Base-by-base conservation (phyloP, 306 rosid genomes). In the Luffa aegyptiaca region DNA sequence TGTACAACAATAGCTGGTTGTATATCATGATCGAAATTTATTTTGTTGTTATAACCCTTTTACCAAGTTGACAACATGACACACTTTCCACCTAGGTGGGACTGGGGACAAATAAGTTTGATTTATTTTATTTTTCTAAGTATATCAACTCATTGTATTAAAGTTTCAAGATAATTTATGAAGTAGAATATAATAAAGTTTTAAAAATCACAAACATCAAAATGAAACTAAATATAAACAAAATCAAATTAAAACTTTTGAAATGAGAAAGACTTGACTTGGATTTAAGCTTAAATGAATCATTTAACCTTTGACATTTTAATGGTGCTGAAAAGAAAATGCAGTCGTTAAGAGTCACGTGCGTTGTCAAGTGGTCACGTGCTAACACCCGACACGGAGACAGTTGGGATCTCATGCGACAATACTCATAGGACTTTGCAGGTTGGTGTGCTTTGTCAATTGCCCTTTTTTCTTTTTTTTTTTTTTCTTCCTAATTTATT, bases 321-420 rank as follows among this genome's bases (percentile, higher is more conserved):
- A 63, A 63, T 31, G 20, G 36, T 3, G 44, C 18, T 13, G 14
- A 8, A 42, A 36, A 37, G 51, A 37, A 66, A 66, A 11, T 39
- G 49, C 33, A 39, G 74, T 8, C 8, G n/a, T 70, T 2, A 46
- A 45, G 6, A 5, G 61, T 49, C 78, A 73, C 78, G 78, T 73
- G 78, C 78, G 45, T 4, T 33, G 45, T 31, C 26, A 73, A 49
- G 77, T 73, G 61, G 16, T 26, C 78, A 74, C 78, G 78, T 81
- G 85, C 18, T 39, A 31, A 55, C 79, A 74, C 70, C 58, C 44
- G 45, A 48, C 33, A 61, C 80, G 66, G 66, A 76, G 66, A 81
- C 62, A 45, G 59, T 37, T 48, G 82, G 79, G 84, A 62, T 81
- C 81, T 84, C 80, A 77, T 63, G 79, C 80, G 82, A 71, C 79